Evolutionary conservation across 495 filamentous ascomycete species (phyloP).

Genomic region (Cairneyella variabilis): DNA sequence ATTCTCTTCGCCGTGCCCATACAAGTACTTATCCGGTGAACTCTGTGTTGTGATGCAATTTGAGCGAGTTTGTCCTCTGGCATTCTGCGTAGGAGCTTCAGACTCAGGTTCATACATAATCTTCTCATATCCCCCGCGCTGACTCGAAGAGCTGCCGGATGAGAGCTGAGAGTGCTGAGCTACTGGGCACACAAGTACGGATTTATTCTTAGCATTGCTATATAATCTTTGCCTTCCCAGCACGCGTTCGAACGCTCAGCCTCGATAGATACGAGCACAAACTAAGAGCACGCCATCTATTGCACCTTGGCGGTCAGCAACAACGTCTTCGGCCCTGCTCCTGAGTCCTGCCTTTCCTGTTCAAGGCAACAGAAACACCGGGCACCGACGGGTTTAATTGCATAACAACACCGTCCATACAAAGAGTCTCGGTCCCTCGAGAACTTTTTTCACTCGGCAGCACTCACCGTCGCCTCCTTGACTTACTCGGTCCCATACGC

Average conservation of each 20-base stretch:
- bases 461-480: neutral
- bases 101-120: neutral
- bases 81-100: no score
- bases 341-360: neutral
- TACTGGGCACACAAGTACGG: no score
- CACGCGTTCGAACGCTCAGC: neutral
- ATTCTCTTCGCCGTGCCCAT: neutral
- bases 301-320: constrained; percentile 3
- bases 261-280: neutral
- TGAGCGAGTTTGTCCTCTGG: no score
- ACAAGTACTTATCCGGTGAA: neutral
- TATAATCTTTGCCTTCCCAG: neutral
- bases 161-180: no score
- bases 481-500: neutral
- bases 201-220: neutral
- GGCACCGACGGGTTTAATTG: no score
- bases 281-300: neutral
- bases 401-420: no score
- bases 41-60: neutral
- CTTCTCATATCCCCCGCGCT: neutral
- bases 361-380: neutral
- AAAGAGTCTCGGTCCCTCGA: no score
- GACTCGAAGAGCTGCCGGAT: no score
- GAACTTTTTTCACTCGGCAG: neutral
- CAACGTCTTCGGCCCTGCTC: neutral